Conservation (phyloP, 306 rosid genomes). For the Oemleria cerasiformis region DNA sequence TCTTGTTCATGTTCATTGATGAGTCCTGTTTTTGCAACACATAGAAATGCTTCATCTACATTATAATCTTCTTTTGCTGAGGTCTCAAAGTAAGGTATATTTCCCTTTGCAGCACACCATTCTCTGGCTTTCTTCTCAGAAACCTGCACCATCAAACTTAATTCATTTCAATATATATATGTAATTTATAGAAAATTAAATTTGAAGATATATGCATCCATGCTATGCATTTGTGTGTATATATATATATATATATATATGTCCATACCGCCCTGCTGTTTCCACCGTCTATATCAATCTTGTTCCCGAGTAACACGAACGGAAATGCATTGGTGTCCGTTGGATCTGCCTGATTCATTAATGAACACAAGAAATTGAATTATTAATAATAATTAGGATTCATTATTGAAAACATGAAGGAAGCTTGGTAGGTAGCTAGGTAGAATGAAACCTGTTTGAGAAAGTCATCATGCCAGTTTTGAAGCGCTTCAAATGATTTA, state of each 20-base stretch:
- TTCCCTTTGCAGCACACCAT: conserved; percentile 78
- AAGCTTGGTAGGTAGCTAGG: not conserved
- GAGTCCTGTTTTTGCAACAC: conserved; percentile 60
- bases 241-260: not conserved
- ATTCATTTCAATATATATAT: conserved; percentile 10
- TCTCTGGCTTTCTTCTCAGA: conserved; percentile 62
- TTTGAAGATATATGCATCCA: no score
- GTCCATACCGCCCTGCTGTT: conserved; percentile 54
- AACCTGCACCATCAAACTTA: conserved; percentile 42
- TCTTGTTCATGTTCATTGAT: conserved; percentile 63
- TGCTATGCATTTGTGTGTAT: no score
- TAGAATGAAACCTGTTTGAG: conserved; percentile 60
- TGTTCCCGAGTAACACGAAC: conserved; percentile 76
- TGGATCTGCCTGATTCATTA: conserved; percentile 55
- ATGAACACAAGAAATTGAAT: not conserved
- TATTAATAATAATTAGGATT: not conserved
- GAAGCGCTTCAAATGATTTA: conserved; percentile 65
- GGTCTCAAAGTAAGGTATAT: conserved; percentile 82
- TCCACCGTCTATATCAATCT: conserved; percentile 68
- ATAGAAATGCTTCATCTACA: conserved; percentile 68
- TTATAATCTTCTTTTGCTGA: conserved; percentile 77
- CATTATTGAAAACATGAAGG: not conserved
- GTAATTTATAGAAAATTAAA: no score
- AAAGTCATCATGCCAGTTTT: conserved; percentile 84
- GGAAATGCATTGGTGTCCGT: conserved; percentile 57